Evolutionary conservation across 163 green algal genomes (phyloP).

Genomic region (Picocystis sp.): DNA sequence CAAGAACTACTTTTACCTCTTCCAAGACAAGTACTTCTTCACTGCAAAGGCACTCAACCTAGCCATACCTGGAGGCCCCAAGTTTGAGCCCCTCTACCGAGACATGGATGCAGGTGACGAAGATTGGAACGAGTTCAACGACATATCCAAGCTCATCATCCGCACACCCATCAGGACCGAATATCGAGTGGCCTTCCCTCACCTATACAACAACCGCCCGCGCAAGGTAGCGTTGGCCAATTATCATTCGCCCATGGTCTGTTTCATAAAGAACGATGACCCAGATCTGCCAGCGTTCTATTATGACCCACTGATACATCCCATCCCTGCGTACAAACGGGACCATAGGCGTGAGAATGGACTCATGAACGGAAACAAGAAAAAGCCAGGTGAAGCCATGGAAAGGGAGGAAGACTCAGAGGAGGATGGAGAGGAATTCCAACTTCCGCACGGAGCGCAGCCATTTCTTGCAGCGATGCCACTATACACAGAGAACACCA

Average conservation of each 20-base stretch:
- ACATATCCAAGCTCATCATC: constrained; percentile 99
- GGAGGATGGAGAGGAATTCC: constrained; percentile 62
- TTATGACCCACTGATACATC: constrained; percentile 97
- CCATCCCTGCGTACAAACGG: constrained; percentile 75
- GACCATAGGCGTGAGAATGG: constrained; percentile 9
- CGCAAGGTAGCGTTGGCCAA: constrained; percentile 69
- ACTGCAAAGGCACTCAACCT: constrained; percentile 93
- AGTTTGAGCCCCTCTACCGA: constrained; percentile 96
- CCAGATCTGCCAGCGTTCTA: constrained; percentile 97
- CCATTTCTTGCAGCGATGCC: constrained; percentile 48
- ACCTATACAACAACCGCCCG: constrained; percentile 98
- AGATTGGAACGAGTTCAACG: constrained; percentile 99
- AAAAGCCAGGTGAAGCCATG: neutral
- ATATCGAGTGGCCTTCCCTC: constrained; percentile 77
- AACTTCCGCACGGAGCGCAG: constrained; percentile 36
- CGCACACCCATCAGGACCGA: constrained; percentile 20
- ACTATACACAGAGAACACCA: constrained; percentile 80
- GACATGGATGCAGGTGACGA: constrained; percentile 59
- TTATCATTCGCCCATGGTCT: constrained; percentile 89
- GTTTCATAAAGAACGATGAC: constrained; percentile 99
- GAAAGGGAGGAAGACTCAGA: constrained; percentile 15
- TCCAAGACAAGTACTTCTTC: constrained; percentile 77
- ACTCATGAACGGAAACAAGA: neutral
- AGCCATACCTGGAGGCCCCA: constrained; percentile 93
- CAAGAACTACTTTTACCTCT: constrained; percentile 99